Percentiles rank a stretch among this genome's conserved stretches.
These are phyloP conservation scores for Dactylellina drechsleri DNA, from an alignment of 2,329 filamentous ascomycete species.

Conservation along the genomic window DNA sequence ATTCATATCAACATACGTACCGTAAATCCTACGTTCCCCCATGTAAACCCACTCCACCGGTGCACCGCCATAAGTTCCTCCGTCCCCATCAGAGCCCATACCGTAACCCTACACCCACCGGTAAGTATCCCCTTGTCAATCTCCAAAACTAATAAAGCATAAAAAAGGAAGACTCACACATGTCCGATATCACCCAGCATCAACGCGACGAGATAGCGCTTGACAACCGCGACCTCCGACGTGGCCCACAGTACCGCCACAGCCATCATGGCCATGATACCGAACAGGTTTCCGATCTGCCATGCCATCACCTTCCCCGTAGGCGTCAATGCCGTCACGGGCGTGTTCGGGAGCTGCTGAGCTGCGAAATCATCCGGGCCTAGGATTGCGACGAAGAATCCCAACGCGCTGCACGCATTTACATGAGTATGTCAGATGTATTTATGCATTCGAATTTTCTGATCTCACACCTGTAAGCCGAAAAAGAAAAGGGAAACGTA, in stretches of 20 bases:
- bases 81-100: slow-evolving; percentile 50
- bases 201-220: slow-evolving; percentile 53
- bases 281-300: slow-evolving; percentile 55
- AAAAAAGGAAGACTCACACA: slow-evolving; percentile 41
- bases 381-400: slow-evolving; percentile 54
- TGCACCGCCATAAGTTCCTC: slow-evolving; percentile 48
- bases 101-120: slow-evolving; percentile 14
- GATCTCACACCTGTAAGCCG: too few relatives aligned
- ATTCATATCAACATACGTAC: slow-evolving; percentile 25
- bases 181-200: slow-evolving; percentile 56
- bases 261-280: slow-evolving; percentile 54
- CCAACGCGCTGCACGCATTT: slow-evolving; percentile 25
- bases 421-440: too few relatives aligned
- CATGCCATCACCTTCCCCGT: slow-evolving; percentile 45
- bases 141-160: neutral
- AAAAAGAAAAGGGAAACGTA: slow-evolving; percentile 26
- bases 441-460: too few relatives aligned
- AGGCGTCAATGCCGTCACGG: slow-evolving; percentile 21
- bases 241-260: slow-evolving; percentile 55
- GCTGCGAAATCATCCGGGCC: slow-evolving; percentile 48
- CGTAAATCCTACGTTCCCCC: slow-evolving; percentile 55
- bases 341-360: slow-evolving; percentile 47
- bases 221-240: slow-evolving; percentile 52
- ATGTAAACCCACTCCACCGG: slow-evolving; percentile 53
- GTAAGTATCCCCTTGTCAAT: slow-evolving; percentile 5